phyloP scores from a whole-genome alignment of 2,329 filamentous ascomycete genomes.

The Corinectria fuckeliana region DNA sequence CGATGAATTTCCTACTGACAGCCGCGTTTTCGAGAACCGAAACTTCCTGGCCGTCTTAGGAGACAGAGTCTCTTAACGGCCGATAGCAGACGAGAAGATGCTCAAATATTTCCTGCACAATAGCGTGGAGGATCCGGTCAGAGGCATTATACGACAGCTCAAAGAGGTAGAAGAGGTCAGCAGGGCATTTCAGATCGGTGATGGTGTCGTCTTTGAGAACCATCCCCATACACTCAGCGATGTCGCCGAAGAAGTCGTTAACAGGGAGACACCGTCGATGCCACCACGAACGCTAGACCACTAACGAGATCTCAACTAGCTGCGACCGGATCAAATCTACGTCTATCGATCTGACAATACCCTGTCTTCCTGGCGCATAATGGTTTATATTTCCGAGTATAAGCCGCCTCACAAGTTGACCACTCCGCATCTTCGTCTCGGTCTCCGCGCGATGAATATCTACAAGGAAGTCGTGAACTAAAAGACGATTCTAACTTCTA shows the following conservation, averaged over 20 bases:
- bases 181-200: constrained; percentile 22
- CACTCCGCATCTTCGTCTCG: constrained; percentile 32
- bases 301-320: constrained; percentile 25
- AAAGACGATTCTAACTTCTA: neutral
- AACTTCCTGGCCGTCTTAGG: constrained; percentile 35
- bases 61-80: constrained; percentile 21
- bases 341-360: constrained; percentile 19
- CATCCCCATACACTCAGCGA: constrained; percentile 38
- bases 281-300: constrained; percentile 28
- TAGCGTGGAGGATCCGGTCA: constrained; percentile 40
- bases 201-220: constrained; percentile 43
- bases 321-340: constrained; percentile 45
- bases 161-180: constrained; percentile 23
- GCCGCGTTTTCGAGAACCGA: constrained; percentile 36
- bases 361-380: constrained; percentile 8
- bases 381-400: constrained; percentile 49
- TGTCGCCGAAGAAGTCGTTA: constrained; percentile 36
- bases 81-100: constrained; percentile 3
- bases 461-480: neutral
- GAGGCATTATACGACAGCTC: constrained; percentile 37
- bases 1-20: constrained; percentile 23
- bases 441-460: neutral
- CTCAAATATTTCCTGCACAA: constrained; percentile 39
- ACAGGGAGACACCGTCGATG: constrained; percentile 22
- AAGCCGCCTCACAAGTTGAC: constrained; percentile 56